Evolutionary conservation across 2,329 filamentous ascomycete genomes (phyloP), one percentile per base, ranked within the genome.

Genomic region (Alternaria angustiovoidea): DNA sequence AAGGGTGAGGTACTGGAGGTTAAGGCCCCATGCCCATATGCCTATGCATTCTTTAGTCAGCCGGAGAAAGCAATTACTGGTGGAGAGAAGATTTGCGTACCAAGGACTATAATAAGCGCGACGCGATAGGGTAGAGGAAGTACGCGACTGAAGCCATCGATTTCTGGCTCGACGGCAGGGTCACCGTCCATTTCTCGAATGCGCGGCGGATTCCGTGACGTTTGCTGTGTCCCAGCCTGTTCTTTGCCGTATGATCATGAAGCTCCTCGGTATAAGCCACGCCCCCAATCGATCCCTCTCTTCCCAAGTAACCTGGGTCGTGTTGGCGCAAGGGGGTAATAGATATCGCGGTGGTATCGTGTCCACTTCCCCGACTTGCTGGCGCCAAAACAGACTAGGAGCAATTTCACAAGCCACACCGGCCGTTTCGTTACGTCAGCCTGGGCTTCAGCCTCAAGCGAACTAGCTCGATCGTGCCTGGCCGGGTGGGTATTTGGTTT

Each of bases 21-120:
- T 98, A 70, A 91, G 80, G 67, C 90, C 93, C 93, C 94, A 99
- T 77, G 92, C 93, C 94, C 94, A 98, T 73, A 96, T 89, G 69
- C 92, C 93, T 96, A 67, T 62, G 49, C 34, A 39, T 6, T 9
- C 51, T 14, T 54, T 9, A 47, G 48, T 49, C 36, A 51, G 22
- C 22, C 34, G 26, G 22, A 7, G 44, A 22, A 28, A 4, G 43
- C 18, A 7, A 4, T 20, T 16, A 11, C n/a, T 7, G 34, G 16
- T 51, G 9, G 30, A 20, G 16, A 2, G 38, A 18, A 11, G 20
- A 4, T 9, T 38, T 18, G 24, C 85, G 65, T 84, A 96, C 93
- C 94, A 65, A 96, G 82, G 54, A 96, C 90, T 65, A 95, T 82
- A 71, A 97, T 90, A 69, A 96, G 87, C 62, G 93, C 92, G 60